A percentile compares a stretch with the other conserved stretches of the same genome.
phyloP scores from a whole-genome alignment of 2,329 filamentous ascomycete genomes.

The Aspergillus spinulosporus region DNA sequence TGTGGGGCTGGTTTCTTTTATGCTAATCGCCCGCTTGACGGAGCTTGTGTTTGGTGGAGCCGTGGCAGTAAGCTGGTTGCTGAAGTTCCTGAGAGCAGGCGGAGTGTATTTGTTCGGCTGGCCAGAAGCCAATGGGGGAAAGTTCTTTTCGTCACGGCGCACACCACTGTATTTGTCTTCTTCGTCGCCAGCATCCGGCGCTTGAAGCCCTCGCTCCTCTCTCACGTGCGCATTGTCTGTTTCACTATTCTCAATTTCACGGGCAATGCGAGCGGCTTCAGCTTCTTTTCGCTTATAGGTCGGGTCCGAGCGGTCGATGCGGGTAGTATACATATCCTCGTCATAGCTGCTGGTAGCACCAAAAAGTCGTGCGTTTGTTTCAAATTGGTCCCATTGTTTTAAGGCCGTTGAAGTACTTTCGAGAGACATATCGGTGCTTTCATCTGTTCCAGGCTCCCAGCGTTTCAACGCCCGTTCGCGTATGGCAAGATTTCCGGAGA shows the following conservation, averaged over 20 bases:
- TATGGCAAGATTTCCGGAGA: conserved; percentile 70
- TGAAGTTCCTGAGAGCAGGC: conserved; percentile 77
- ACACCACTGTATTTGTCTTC: conserved; percentile 98
- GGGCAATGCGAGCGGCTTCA: conserved; percentile 77
- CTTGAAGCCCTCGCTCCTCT: conserved; percentile 77
- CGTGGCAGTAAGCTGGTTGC: conserved; percentile 65
- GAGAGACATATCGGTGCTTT: conserved; percentile 67
- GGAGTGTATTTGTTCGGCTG: conserved; percentile 79
- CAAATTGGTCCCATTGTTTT: conserved; percentile 87
- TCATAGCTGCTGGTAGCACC: conserved; percentile 88
- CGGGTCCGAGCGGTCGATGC: conserved; percentile 81
- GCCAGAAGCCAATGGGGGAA: conserved; percentile 64
- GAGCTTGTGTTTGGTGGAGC: conserved; percentile 82
- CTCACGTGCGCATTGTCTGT: conserved; percentile 79
- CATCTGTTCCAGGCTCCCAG: conserved; percentile 72
- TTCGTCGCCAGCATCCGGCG: conserved; percentile 72
- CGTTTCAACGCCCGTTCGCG: conserved; percentile 75
- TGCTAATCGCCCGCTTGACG: conserved; percentile 83
- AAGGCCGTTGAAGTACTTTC: conserved; percentile 54
- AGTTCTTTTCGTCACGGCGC: conserved; percentile 63
- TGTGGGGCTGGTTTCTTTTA: conserved; percentile 48
- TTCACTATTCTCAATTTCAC: conserved; percentile 79
- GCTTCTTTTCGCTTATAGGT: conserved; percentile 76
- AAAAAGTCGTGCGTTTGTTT: conserved; percentile 82
- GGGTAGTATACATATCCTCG: conserved; percentile 91